Conservation (phyloP, 257 asterid species). For the Solanum appendiculatum region DNA sequence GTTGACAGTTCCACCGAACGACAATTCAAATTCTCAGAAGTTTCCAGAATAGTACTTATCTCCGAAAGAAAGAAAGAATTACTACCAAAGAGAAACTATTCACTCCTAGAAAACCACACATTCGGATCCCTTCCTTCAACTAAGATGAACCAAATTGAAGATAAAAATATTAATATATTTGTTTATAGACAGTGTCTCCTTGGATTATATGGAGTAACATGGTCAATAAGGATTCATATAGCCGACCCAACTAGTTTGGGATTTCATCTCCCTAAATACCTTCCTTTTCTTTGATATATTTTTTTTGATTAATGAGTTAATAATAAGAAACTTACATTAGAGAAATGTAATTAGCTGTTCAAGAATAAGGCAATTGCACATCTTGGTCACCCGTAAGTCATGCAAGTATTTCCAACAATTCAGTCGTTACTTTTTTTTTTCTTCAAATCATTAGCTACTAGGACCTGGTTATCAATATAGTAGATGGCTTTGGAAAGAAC, state of each 20-base stretch:
- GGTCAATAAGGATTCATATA: neutral
- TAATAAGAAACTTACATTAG: neutral
- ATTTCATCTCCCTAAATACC: neutral
- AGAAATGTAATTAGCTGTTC: neutral
- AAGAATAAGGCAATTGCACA: neutral
- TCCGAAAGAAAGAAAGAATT: neutral
- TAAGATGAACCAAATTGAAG: neutral
- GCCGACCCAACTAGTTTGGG: neutral
- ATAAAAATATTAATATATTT: neutral
- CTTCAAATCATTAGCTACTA: neutral
- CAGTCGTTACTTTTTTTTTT: neutral
- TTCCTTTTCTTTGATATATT: neutral
- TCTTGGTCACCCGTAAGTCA: neutral
- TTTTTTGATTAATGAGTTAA: neutral
- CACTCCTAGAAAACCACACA: neutral
- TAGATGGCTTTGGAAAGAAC: neutral
- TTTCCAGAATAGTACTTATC: neutral
- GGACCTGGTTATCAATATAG: neutral
- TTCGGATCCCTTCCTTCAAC: neutral
- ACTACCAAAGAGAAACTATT: neutral
- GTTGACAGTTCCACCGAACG: neutral
- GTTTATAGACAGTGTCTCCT: neutral
- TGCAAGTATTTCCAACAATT: neutral
- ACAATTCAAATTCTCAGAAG: neutral
- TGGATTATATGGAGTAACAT: neutral